Conservation (phyloP, 192 early-diverging fungal species). For the Paraglomus brasilianum region DNA sequence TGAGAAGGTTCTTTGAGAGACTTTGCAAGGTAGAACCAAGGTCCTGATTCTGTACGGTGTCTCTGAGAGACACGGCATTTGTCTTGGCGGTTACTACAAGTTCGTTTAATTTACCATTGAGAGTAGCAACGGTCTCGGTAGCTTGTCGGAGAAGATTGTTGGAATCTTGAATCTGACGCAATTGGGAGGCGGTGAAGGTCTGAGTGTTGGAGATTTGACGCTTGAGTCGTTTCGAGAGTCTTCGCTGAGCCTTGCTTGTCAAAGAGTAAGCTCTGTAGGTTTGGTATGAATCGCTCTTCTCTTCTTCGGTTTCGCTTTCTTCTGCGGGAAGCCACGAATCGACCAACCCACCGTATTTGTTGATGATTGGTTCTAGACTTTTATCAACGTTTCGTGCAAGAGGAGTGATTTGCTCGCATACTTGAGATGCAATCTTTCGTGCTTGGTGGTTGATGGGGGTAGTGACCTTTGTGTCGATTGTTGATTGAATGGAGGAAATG, state of each 20-base stretch:
- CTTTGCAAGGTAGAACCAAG: background rate
- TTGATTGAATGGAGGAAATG: conserved; percentile 50
- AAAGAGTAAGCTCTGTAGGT: conserved; percentile 38
- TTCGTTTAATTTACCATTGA: conserved; percentile 6
- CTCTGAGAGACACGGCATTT: background rate
- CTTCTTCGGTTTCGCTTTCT: conserved; percentile 32
- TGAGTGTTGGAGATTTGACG: background rate
- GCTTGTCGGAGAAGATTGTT: background rate
- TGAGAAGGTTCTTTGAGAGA: conserved; percentile 30
- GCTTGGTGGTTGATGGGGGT: conserved; percentile 60
- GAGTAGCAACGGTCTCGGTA: background rate
- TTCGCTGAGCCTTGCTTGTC: conserved; percentile 30
- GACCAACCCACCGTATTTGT: conserved; percentile 51
- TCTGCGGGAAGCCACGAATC: conserved; percentile 44
- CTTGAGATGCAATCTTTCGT: conserved; percentile 21
- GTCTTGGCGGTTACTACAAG: background rate
- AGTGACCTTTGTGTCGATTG: conserved; percentile 51
- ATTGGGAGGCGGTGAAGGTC: background rate
- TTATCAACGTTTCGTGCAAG: conserved; percentile 28
- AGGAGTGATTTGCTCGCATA: conserved; percentile 20
- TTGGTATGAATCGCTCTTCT: conserved; percentile 35
- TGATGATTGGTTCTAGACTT: conserved; percentile 43
- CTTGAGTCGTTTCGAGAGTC: conserved; percentile 27
- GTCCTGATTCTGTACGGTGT: conserved; percentile 16
- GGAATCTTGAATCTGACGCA: conserved; percentile 13